phyloP scores from a whole-genome alignment of 768 basidiomycete genomes.

The Pleurotus platypus region DNA sequence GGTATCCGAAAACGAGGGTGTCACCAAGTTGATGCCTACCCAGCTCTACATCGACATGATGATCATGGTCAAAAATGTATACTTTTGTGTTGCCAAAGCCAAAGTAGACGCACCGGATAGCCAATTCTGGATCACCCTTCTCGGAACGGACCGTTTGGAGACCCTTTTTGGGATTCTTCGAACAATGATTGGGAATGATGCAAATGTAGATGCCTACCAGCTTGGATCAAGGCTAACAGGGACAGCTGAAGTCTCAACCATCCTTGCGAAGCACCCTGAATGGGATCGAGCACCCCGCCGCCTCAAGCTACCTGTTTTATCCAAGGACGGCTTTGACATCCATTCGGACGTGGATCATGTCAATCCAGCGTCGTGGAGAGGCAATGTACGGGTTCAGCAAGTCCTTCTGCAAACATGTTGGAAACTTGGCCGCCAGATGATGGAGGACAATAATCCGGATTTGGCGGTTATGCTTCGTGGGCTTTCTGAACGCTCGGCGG shows the following conservation, averaged over 20 bases:
- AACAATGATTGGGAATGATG: constrained; percentile 31
- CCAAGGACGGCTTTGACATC: constrained; percentile 19
- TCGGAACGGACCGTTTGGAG: constrained; percentile 36
- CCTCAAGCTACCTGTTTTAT: constrained; percentile 25
- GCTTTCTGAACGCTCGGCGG: not conserved
- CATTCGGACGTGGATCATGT: constrained; percentile 26
- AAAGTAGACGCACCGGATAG: constrained; percentile 27
- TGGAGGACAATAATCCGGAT: constrained; percentile 11
- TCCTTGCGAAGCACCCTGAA: constrained; percentile 31
- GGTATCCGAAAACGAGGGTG: constrained; percentile 7
- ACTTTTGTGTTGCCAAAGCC: constrained; percentile 33
- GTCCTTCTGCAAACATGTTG: constrained; percentile 26
- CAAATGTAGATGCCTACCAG: constrained; percentile 21
- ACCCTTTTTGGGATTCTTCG: constrained; percentile 28
- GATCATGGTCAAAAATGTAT: constrained; percentile 35
- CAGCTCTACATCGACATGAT: constrained; percentile 27
- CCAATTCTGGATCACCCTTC: constrained; percentile 28
- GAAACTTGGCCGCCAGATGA: constrained; percentile 19
- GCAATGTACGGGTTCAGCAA: constrained; percentile 21
- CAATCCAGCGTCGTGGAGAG: constrained; percentile 30
- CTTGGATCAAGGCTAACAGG: constrained; percentile 23
- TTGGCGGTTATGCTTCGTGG: constrained; percentile 3
- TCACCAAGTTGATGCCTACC: constrained; percentile 19
- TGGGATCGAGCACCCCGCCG: constrained; percentile 34
- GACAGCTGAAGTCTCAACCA: constrained; percentile 27